phyloP scores from a whole-genome alignment of 164 flowering plant genomes.

The Saururus chinensis region DNA sequence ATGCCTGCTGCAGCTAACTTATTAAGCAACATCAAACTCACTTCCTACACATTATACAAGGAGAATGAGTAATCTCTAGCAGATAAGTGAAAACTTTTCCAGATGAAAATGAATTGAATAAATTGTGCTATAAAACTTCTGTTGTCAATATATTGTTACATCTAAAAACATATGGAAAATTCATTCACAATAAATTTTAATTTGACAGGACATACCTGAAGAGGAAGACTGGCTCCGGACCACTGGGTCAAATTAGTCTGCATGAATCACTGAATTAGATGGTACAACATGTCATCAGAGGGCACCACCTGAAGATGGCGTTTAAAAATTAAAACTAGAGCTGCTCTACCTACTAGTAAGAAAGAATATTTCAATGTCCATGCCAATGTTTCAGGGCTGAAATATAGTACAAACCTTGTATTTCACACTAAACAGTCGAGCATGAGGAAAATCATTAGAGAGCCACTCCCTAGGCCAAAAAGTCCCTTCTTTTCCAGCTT shows the following conservation, averaged over 20 bases:
- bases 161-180: not conserved
- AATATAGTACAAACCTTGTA: slow-evolving; percentile 65
- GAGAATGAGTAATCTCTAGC: not conserved
- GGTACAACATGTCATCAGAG: slow-evolving; percentile 20
- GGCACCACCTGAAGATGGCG: slow-evolving; percentile 26
- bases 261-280: slow-evolving; percentile 23
- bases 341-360: slow-evolving; percentile 8
- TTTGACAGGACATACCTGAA: slow-evolving; percentile 55
- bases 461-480: slow-evolving; percentile 99
- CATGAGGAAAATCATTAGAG: slow-evolving; percentile 76
- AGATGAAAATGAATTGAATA: not conserved
- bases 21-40: slow-evolving; percentile 77
- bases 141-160: not conserved
- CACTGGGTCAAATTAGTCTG: slow-evolving; percentile 98
- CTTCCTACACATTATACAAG: slow-evolving; percentile 55
- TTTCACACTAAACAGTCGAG: slow-evolving; percentile 78
- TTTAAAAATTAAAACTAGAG: slow-evolving; percentile 21
- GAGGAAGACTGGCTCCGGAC: slow-evolving; percentile 98
- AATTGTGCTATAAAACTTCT: not conserved
- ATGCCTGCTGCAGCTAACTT: slow-evolving; percentile 93
- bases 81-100: not conserved
- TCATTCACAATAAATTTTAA: not conserved
- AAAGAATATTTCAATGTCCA: not conserved
- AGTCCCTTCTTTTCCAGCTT: slow-evolving; percentile 90
- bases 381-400: not conserved